phyloP scores from a whole-genome alignment of 352 stramenopile genomes.

The Blastocystis hominis region DNA sequence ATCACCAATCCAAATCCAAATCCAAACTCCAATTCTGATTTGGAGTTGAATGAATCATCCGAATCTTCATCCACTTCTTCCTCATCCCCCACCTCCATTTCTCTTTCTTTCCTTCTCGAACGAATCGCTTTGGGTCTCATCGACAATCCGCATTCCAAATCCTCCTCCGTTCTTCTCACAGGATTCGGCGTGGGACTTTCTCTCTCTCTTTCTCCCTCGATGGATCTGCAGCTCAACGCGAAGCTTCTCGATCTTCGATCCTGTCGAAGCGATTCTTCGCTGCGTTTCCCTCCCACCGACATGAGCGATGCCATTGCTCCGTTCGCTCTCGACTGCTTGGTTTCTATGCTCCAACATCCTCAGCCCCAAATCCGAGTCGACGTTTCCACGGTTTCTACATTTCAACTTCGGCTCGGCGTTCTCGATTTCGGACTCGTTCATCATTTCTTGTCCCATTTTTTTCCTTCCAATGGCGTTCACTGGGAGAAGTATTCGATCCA shows the following conservation, averaged over 20 bases:
- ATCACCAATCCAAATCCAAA: too few relatives aligned
- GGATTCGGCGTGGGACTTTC: not conserved
- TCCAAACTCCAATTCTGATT: not conserved
- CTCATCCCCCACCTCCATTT: not conserved
- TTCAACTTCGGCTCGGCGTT: slow-evolving; percentile 19
- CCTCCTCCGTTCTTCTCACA: not conserved
- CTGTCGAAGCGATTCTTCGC: not conserved
- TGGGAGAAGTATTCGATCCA: not conserved
- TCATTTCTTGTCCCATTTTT: not conserved
- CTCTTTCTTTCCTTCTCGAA: not conserved
- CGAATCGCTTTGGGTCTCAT: not conserved
- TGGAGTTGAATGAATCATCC: not conserved
- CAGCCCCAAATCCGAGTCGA: not conserved
- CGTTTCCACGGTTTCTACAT: not conserved
- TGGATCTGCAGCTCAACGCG: not conserved
- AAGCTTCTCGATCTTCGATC: slow-evolving; percentile 18
- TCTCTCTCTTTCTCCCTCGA: not conserved
- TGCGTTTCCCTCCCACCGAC: not conserved
- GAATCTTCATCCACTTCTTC: not conserved
- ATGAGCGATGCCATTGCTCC: slow-evolving; percentile 30
- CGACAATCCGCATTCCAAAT: not conserved
- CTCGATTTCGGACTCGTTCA: slow-evolving; percentile 21
- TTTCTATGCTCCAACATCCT: not conserved
- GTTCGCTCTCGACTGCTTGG: not conserved
- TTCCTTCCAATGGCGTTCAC: not conserved